These are phyloP conservation scores for Chlamydomonas eustigma DNA, from an alignment of 139 green algal genomes.

Conservation along the genomic window DNA sequence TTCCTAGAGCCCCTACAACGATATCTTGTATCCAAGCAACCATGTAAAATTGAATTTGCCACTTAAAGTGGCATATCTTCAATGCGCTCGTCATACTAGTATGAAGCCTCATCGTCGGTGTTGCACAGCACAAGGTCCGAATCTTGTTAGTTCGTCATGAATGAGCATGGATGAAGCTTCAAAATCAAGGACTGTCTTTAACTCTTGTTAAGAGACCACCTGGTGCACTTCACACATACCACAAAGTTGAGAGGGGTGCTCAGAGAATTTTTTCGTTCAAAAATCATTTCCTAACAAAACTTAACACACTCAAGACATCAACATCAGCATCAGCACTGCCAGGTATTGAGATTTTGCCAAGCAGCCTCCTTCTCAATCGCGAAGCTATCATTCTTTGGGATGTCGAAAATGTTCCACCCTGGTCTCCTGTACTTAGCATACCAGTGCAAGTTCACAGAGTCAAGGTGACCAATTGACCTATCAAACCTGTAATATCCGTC, in stretches of 20 bases:
- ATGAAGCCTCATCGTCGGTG: neutral
- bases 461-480: neutral
- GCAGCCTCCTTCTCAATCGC: neutral
- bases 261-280: neutral
- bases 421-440: neutral
- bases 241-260: too few relatives aligned
- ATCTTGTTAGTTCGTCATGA: neutral
- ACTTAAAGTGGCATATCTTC: neutral
- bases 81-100: neutral
- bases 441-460: neutral
- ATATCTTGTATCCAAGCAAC: constrained; percentile 14
- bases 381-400: neutral
- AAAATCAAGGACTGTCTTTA: neutral
- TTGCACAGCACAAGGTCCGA: neutral
- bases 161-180: neutral
- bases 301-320: neutral
- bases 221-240: neutral
- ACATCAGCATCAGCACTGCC: neutral
- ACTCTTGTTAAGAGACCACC: neutral
- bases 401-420: neutral
- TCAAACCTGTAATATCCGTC: too few relatives aligned
- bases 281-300: neutral
- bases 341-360: neutral
- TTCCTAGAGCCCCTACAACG: constrained; percentile 16
- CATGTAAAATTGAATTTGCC: neutral